Evolutionary conservation across 2,329 filamentous ascomycete genomes (phyloP).

Genomic region (Shiraia sp.): DNA sequence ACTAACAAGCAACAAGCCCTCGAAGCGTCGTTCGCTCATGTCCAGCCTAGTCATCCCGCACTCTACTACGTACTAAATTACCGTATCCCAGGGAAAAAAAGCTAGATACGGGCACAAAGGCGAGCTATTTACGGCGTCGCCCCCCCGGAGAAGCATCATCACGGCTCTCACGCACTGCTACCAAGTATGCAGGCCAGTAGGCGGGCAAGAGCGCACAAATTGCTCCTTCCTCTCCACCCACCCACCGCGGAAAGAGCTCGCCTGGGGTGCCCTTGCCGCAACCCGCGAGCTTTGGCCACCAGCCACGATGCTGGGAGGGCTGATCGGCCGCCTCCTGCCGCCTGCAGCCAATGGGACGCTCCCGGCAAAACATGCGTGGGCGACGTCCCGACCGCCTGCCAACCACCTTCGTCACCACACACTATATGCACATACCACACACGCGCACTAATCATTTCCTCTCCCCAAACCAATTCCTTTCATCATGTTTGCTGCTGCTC

Average conservation of each 20-base stretch:
- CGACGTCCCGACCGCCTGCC: conserved; percentile 1
- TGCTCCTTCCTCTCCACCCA: too few relatives aligned
- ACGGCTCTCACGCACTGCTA: conserved; percentile 1
- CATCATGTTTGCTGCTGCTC: conserved; percentile 33
- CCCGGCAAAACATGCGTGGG: conserved; percentile 1
- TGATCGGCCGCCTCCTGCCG: too few relatives aligned
- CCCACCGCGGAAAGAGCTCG: conserved; percentile 2
- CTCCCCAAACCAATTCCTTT: conserved; percentile 3
- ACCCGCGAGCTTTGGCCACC: conserved; percentile 3
- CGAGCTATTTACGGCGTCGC: conserved; percentile 4
- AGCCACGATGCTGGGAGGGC: too few relatives aligned
- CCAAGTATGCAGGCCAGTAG: too few relatives aligned
- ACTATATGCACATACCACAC: conserved; percentile 5
- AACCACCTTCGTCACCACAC: conserved; percentile 8
- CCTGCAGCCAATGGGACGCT: neutral
- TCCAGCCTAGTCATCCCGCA: too few relatives aligned
- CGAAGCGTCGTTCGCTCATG: too few relatives aligned
- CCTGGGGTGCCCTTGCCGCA: conserved; percentile 8
- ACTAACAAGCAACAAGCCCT: too few relatives aligned
- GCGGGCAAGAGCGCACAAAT: too few relatives aligned
- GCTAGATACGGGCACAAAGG: too few relatives aligned
- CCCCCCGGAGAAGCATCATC: neutral
- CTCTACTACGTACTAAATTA: too few relatives aligned
- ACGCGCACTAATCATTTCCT: conserved; percentile 9
- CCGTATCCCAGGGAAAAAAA: too few relatives aligned